Evolutionary conservation across 2,329 filamentous ascomycete species (phyloP).

Genomic region (Fusarium irregulare): DNA sequence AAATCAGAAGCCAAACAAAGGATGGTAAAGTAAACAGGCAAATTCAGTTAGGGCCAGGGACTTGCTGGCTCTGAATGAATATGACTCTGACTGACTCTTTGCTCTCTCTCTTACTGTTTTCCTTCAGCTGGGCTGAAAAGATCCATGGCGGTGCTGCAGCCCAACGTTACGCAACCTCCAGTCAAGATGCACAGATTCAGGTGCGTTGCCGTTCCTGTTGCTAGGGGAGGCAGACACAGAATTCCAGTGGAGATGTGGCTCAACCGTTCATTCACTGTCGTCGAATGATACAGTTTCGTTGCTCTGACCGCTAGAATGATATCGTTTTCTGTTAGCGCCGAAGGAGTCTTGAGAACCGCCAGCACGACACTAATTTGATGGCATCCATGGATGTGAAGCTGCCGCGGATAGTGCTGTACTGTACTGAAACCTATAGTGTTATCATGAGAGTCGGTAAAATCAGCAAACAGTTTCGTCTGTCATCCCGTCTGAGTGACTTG

Average conservation of each 20-base stretch:
- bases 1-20: slow-evolving; percentile 8
- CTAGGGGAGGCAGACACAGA: slow-evolving; percentile 29
- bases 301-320: slow-evolving; percentile 34
- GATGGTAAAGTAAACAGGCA: slow-evolving; percentile 7
- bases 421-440: not conserved
- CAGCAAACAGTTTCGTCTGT: slow-evolving; percentile 1
- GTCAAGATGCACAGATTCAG: slow-evolving; percentile 28
- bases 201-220: slow-evolving; percentile 20
- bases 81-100: not conserved
- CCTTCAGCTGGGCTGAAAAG: slow-evolving; percentile 32
- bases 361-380: not conserved
- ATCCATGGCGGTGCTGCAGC: slow-evolving; percentile 36
- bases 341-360: not conserved
- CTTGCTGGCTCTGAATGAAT: not conserved
- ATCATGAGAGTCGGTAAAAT: slow-evolving; percentile 8
- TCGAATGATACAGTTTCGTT: slow-evolving; percentile 5
- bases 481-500: not conserved
- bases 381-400: not conserved
- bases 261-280: not conserved
- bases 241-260: slow-evolving; percentile 30
- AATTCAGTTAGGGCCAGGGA: slow-evolving; percentile 13
- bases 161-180: slow-evolving; percentile 40
- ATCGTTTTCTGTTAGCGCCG: slow-evolving; percentile 21
- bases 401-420: not conserved
- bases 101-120: slow-evolving; percentile 2